These are phyloP conservation scores for Mucor sp. DNA, from an alignment of 371 early-diverging fungal species.

Conservation along the genomic window DNA sequence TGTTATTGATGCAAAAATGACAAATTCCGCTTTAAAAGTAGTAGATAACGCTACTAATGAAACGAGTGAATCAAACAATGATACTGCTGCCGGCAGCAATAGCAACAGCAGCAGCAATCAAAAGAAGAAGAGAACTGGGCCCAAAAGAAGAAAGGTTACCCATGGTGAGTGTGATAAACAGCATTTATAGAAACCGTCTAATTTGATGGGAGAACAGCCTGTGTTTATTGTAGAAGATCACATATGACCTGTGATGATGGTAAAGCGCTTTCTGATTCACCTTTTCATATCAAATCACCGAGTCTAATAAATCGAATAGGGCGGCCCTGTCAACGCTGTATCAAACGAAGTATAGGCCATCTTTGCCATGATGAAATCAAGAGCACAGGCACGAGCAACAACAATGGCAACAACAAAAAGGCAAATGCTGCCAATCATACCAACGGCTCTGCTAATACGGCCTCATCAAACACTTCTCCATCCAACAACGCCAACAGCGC, in stretches of 20 bases:
- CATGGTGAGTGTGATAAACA: conserved; percentile 47
- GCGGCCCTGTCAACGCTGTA: conserved; percentile 93
- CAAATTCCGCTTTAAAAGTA: neutral
- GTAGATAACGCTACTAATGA: conserved; percentile 13
- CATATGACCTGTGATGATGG: conserved; percentile 88
- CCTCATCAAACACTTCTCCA: neutral
- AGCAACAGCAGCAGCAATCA: neutral
- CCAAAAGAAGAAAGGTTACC: conserved; percentile 70
- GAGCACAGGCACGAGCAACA: conserved; percentile 13
- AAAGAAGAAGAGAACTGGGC: conserved; percentile 65
- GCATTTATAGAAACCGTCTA: neutral
- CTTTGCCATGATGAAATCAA: conserved; percentile 87
- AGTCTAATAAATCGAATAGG: conserved; percentile 35
- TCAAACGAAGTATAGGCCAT: conserved; percentile 90
- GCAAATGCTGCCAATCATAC: neutral
- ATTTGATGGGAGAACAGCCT: conserved; percentile 49
- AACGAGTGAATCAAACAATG: conserved; percentile 2
- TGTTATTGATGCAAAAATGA: neutral
- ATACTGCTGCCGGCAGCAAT: neutral
- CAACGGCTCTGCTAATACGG: neutral
- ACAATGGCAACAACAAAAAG: conserved; percentile 7
- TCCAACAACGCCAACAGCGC: neutral
- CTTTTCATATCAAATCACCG: neutral
- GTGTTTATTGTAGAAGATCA: conserved; percentile 83
- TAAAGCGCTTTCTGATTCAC: conserved; percentile 18